phyloP scores from a whole-genome alignment of 208 protist genomes.

The Tritrichomonas foetus region DNA sequence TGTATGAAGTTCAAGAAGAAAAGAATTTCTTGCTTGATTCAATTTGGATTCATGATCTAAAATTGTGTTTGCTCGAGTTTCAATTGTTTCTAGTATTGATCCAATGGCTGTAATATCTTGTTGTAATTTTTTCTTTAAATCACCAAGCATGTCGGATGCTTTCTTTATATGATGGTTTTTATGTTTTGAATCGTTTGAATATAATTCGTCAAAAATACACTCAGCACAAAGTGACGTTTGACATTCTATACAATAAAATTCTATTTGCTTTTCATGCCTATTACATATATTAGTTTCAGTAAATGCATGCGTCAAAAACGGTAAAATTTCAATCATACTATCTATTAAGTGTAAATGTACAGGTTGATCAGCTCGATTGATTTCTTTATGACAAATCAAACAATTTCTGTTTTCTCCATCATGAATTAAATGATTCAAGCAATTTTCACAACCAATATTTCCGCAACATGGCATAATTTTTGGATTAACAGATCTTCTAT shows the following conservation, averaged over 20 bases:
- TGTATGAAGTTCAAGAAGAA: not conserved
- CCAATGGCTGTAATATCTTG: not conserved
- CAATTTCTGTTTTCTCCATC: not conserved
- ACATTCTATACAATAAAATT: not conserved
- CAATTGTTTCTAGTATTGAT: not conserved
- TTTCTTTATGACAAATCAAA: not conserved
- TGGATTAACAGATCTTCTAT: not conserved
- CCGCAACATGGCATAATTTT: not conserved
- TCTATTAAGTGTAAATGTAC: not conserved
- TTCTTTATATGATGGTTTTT: conserved; percentile 2
- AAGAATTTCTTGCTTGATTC: not conserved
- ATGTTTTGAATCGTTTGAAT: not conserved
- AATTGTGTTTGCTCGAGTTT: not conserved
- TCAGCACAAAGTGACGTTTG: not conserved
- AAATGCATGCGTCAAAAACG: not conserved
- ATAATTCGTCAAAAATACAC: not conserved
- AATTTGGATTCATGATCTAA: not conserved
- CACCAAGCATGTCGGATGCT: not conserved
- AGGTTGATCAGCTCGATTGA: not conserved
- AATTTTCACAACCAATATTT: not conserved
- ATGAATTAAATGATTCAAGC: not conserved
- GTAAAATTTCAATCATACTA: not conserved
- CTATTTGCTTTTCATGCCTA: not conserved
- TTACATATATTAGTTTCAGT: not conserved
- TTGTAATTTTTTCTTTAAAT: not conserved